Base-by-base conservation (phyloP, 257 asterid species). In the Jasminum sambac region DNA sequence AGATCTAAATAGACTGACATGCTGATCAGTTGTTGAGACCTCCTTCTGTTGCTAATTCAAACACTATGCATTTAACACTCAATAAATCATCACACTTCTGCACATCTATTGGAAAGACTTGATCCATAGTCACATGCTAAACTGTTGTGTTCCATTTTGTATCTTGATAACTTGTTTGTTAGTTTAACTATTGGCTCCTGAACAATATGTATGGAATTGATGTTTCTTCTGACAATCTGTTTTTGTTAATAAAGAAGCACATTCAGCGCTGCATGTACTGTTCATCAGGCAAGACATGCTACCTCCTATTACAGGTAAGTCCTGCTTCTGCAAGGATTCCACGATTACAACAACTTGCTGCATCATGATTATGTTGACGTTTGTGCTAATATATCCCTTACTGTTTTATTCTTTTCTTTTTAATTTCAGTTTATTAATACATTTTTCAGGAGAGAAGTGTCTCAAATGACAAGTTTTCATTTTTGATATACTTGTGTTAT, bases 241-340 rank as follows among this genome's bases (percentile, higher is more conserved):
- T 75, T 50, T 23, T 74, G 63, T 68, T 79, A 46, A 66, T 39
- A 64, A 44, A 94, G 99, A 94, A 87, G 89, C 98, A 89, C 81
- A 72, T 77, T 75, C 93, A 84, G 70, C 89, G 83, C 1, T 94
- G 99, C 70, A 85, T 77, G 78, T 72, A 69, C 63, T 94, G 99
- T 82, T 85, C 95, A 74, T 77, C 85, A 21, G 96, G 96, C 77
- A 89, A 82, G 80, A 82, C 93, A 72, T 94, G 99, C 84, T 94
- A 89, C 85, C 80, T 81, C 77, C 80, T 88, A 70, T 84, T 94
- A 78, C 99, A 94, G 96, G 99, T 94, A 42, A 74, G 71, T 74
- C 52, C 67, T 69, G 63, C 78, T 71, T 73, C 60, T 38, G 59
- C 75, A 67, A 71, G 68, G 65, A 63, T 71, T 65, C 12, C 67